Conservation (phyloP, 2,329 filamentous ascomycete species). For the Amphichorda felina region DNA sequence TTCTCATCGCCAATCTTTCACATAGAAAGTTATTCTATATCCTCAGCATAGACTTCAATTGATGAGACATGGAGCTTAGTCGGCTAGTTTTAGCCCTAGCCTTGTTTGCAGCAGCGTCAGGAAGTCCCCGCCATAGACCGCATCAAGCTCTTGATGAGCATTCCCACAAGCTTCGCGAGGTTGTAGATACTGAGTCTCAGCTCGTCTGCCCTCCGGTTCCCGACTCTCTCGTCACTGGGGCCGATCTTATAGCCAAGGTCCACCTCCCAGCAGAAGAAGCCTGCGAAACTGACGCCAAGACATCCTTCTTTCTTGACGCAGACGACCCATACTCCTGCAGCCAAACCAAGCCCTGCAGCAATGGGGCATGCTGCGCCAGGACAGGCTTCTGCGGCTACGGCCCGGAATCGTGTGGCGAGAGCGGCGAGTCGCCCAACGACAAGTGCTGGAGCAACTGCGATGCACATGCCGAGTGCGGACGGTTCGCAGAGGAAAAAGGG, state of each 20-base stretch:
- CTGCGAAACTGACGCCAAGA: conserved; percentile 11
- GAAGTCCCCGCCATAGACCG: too few relatives aligned
- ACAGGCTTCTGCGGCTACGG: conserved; percentile 13
- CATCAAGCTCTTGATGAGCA: too few relatives aligned
- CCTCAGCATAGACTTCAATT: too few relatives aligned
- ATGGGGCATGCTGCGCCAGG: conserved; percentile 9
- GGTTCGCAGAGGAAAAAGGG: conserved; percentile 11
- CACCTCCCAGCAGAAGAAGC: neutral
- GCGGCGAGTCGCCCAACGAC: conserved; percentile 6
- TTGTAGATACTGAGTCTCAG: too few relatives aligned
- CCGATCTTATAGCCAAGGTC: neutral
- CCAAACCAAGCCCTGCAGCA: conserved; percentile 6
- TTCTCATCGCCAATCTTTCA: too few relatives aligned
- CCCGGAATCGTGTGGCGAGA: conserved; percentile 4
- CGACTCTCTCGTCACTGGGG: neutral
- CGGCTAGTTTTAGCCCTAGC: too few relatives aligned
- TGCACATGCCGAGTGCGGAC: conserved; percentile 17
- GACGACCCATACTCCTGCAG: conserved; percentile 10
- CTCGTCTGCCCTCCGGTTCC: neutral
- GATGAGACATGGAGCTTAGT: too few relatives aligned
- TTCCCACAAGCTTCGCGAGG: too few relatives aligned
- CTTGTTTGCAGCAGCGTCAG: too few relatives aligned
- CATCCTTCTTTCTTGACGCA: conserved; percentile 16
- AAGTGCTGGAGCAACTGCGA: conserved; percentile 13
- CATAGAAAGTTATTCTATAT: too few relatives aligned